Conservation (phyloP, 2,329 filamentous ascomycete species). For the Purpureocillium lavendulum region DNA sequence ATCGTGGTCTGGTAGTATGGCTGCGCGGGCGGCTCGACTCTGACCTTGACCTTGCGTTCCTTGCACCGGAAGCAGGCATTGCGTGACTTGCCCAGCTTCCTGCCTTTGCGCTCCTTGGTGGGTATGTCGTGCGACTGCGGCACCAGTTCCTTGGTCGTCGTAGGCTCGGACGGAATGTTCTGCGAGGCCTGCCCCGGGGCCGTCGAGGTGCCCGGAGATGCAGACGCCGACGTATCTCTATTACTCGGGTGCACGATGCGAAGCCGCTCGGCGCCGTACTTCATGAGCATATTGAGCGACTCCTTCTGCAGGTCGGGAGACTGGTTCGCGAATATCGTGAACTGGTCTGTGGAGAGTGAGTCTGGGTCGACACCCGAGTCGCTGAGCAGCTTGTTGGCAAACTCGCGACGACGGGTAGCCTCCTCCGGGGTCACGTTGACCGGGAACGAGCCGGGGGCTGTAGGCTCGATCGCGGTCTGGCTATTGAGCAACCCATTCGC, state of each 20-base stretch:
- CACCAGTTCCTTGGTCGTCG: conserved; percentile 22
- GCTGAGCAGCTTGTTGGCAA: conserved; percentile 37
- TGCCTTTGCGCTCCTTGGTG: conserved; percentile 8
- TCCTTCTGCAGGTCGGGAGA: conserved; percentile 44
- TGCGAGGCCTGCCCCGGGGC: conserved; percentile 12
- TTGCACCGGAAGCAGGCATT: conserved; percentile 27
- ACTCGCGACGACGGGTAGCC: conserved; percentile 38
- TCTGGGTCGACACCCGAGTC: conserved; percentile 41
- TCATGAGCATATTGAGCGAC: conserved; percentile 47
- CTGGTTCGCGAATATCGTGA: conserved; percentile 53
- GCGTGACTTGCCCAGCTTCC: conserved; percentile 20
- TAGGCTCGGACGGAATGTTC: conserved; percentile 14
- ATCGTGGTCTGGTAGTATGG: too few relatives aligned
- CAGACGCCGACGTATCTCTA: conserved; percentile 18
- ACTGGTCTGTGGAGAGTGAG: conserved; percentile 45
- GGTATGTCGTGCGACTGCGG: conserved; percentile 12
- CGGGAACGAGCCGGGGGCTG: conserved; percentile 11
- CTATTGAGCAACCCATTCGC: background rate
- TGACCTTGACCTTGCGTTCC: conserved; percentile 28
- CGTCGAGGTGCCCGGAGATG: conserved; percentile 16
- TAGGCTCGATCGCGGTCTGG: background rate
- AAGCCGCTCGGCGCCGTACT: conserved; percentile 48
- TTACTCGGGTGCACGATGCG: conserved; percentile 47
- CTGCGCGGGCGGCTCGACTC: conserved; percentile 3
- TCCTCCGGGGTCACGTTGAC: conserved; percentile 35